Evolutionary conservation across 2,329 filamentous ascomycete genomes (phyloP), one percentile per base, ranked within the genome.

Genomic region (Scytalidium sp.): DNA sequence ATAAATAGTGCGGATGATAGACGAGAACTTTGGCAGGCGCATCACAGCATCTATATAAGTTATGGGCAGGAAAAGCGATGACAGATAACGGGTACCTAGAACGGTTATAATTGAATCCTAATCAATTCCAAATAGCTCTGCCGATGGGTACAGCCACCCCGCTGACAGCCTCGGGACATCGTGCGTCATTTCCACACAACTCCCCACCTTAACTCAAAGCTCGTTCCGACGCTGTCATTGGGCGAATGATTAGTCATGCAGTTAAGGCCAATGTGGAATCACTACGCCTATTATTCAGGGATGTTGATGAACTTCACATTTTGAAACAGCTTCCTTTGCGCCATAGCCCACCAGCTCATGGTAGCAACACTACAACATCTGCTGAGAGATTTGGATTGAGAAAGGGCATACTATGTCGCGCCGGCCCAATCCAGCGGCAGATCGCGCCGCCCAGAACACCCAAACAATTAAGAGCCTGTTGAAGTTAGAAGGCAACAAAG

Each of bases 401-500:
- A 27, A 22, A 22, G 17, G 44, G 36, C 20, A 41, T 53, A 72
- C 60, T 58, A 95, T 95, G 89, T 94, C 90, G 63, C 81, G 90
- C 76, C 83, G 89, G 67, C 75, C 84, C 52, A 89, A 90, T 72
- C 84, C 89, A 66, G 85, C 84, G 57, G 88, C 90, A 59, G 90
- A 96, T 72, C 85, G 90, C 71, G 89, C 91, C 63, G 92, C 92
- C 64, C 88, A 95, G 73, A 99, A 99, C 74, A 87, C 90, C 70
- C 84, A 87, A 68, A 95, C 91, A 41, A 90, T 99, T 71, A 97
- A 97, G 78, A 91, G 83, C 67, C 81, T 99, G 60, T 78, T 97
- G 68, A 99, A 97, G 75, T 75, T 99, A 60, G 93, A 97, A 66
- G 76, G 84, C 55, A 99, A 99, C 76, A 99, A 99, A 77, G 84